Conservation (phyloP, 148 eudicot genomes). For the Polygonum aviculare region DNA sequence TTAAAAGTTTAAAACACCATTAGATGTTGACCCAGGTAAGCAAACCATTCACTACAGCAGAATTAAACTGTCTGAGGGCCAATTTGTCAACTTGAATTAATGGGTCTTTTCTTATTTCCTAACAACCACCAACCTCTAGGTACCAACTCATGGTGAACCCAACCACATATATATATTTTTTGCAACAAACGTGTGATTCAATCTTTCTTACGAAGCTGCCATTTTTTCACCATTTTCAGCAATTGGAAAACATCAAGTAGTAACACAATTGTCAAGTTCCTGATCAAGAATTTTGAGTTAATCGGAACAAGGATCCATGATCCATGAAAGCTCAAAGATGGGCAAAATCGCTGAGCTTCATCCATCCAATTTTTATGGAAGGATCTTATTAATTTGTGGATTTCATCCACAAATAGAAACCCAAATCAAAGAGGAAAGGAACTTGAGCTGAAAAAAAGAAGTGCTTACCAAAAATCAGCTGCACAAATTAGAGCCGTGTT, state of each 20-base stretch:
- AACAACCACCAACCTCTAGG: not conserved
- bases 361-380: not conserved
- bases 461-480: slow-evolving; percentile 5
- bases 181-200: not conserved
- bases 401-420: not conserved
- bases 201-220: not conserved
- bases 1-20: not conserved
- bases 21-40: not conserved
- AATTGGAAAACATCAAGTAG: not conserved
- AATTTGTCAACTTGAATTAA: not conserved
- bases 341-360: not conserved
- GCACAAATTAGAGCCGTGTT: not conserved
- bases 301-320: not conserved
- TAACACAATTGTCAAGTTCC: not conserved
- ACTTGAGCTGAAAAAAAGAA: not conserved
- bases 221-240: not conserved
- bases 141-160: not conserved
- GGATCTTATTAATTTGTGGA: not conserved
- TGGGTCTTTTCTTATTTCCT: not conserved
- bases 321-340: not conserved
- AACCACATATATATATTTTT: not conserved
- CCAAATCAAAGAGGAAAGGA: not conserved
- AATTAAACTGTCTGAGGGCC: not conserved
- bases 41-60: not conserved
- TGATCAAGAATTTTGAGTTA: not conserved